Base-by-base conservation (phyloP, 805 yeast species). In the Tetrapisispora fleetii region DNA sequence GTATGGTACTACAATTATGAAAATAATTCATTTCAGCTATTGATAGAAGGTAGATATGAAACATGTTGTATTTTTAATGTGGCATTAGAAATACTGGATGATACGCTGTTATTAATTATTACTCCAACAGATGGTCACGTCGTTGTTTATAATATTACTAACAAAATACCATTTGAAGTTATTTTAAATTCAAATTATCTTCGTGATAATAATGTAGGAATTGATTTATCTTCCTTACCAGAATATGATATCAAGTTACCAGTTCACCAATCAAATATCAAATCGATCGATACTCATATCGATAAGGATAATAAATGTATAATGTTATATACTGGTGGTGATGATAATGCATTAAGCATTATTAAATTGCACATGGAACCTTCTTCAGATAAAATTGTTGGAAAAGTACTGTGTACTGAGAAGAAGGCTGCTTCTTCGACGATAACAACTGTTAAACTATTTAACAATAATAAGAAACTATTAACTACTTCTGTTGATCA, bases 71-170 rank as follows among this genome's bases (percentile, higher is more conserved):
- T 91, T 18, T 72, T 88, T 57, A 80, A 81, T 55, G 79, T 78
- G 6, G 71, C 74, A 21, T 65, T 87, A 32, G 42, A 80, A 1
- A 48, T 56, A 1, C 57, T 58, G 1, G 61, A 58, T 1, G 59
- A 58, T 0, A 48, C 54, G 8, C 40, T 70, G 0, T 71, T 65
- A 48, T 51, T 85, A 3, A 50, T 83, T 27, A 71, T 77, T 7
- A 81, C 87, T 1, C 78, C 96, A 2, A 89, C 98, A 0, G 96
- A 91, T 65, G 99, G 99, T 0, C 75, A 76, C 56, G 51, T 90
- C 36, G 69, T 82, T 0, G 57, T 81, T 1, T 91, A 86, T 79
- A 72, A 79, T 39, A 58, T 83, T 5, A 61, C 78, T 0, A 47
- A 48, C 1, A 54, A 56, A 30, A 37, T 65, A 9, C 63, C 59